Base-by-base conservation (phyloP, 2,329 filamentous ascomycete genomes). In the Neonectria magnoliae region DNA sequence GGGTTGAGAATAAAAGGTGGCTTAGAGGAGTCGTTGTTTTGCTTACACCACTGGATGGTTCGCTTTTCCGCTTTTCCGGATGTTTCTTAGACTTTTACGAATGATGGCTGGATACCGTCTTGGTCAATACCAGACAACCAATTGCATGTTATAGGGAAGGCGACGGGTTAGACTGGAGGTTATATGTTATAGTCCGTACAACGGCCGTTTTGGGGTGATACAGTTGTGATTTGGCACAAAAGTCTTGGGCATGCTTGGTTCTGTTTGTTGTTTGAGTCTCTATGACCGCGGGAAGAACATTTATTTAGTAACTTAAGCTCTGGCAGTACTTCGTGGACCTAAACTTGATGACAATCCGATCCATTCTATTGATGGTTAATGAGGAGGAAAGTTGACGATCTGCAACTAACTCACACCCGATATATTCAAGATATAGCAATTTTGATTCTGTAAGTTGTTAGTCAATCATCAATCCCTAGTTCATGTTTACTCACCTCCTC, bases 401-500 rank as follows among this genome's bases (percentile, higher is more conserved):
- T 20, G 10, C 20, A 16, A 25, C 20, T 13, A 5, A 10, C 5
- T 25, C 11, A 16, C 5, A 2, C 11, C 22, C 4, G 45, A 29
- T 2, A 16, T 27, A 4, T 13, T 31, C 57, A 66, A 20, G 51
- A 60, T 42, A 71, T 66, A 14, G 51, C 66, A 14, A 31, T 38
- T 44, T 58, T 70, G 13, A 72, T 64, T 44, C 70, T 71, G 22
- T 14, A 9, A 59, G 7, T 25, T 45, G 38, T 71, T 57, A 70
- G 66, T 33, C 48, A 11, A 11, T 8, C 2, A 14, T 14, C 4
- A 6, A 33, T n/a, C 4, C 5, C 2, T 20, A 4, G 5, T 33
- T 16, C 9, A 3, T 31, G 18, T 3, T 22, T 2, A 66, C 72
- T 18, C 50, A 79, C 78, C 78, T 76, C 20, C 42, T 73, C 33